Evolutionary conservation across 345 rosid genomes (phyloP), one percentile per base, ranked within the genome.

Genomic region (Moricandia arvensis): DNA sequence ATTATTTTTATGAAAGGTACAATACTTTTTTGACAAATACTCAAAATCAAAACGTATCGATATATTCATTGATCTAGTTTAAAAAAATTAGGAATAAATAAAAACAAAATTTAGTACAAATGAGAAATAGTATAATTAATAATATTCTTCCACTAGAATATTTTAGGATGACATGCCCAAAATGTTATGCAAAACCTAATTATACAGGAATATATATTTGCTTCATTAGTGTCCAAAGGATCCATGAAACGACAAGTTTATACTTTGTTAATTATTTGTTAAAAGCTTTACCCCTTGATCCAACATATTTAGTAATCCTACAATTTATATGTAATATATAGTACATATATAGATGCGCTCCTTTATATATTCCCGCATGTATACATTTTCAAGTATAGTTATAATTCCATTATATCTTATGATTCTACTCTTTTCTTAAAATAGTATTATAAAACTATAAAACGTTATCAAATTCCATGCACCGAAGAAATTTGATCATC

Each of bases 291-390:
- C 11, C 41, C 59, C 6, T 65, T 58, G 8, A 17, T 41, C 37
- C 43, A 66, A n/a, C 12, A 47, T 4, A 58, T 12, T 64, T 27
- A 26, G 33, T 11, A 73, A 38, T 65, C 58, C 12, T 7, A 6
- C 49, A 58, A n/a, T 30, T 34, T 41, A 13, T 17, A 51, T 8
- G 34, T 47, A 57, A 18, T 45, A 55, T 64, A 64, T 24, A 13
- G n/a, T 18, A 72, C 51, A 64, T 41, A 13, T 54, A 41, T 41
- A 64, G 12, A 41, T 73, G 55, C 16, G 37, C 62, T 21, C 38
- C 54, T 41, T 65, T 5, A 43, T 8, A 58, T 66, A 53, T 45
- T 67, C 59, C 47, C 26, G 47, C 33, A 74, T 65, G 47, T 43
- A 7, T 24, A 24, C 31, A 57, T 24, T 57, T 26, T 57, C 12